Evolutionary conservation across 2,329 filamentous ascomycete genomes (phyloP), one percentile per base, ranked within the genome.

Genomic region (Pezicula carpinea): DNA sequence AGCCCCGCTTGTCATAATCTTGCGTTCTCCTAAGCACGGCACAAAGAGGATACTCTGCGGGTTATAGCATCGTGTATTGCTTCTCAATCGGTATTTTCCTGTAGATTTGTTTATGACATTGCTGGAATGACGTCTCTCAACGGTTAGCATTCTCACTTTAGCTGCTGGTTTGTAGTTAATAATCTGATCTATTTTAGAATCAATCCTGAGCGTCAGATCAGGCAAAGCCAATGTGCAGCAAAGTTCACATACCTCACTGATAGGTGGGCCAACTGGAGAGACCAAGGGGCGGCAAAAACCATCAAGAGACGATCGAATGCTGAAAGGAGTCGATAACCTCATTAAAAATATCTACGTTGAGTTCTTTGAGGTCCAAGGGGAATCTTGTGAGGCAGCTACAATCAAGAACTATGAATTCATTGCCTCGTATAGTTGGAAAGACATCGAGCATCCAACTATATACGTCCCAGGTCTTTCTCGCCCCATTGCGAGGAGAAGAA

Each of bases 371-470:
- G 19, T 29, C 39, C 19, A 41, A 29, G 39, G 29, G 19, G 22
- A 41, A 41, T 18, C 19, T 26, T 29, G 14, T n/a, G 15, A 36
- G 15, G 34, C 34, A 36, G 34, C 43, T n/a, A 48, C 34, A 19
- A 48, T 48, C 40, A 43, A 43, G 34, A 48, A 44, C 6, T 39
- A 43, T 21, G 32, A 48, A 39, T 39, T 10, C 11, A 43, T 48
- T 5, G 15, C 46, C 8, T 48, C 46, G 17, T 48, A 48, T 18
- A 43, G 32, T 39, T 48, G 46, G 46, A 41, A 41, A 41, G 39
- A 41, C n/a, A 41, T 41, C 39, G 47, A 42, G 38, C 46, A 49
- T 40, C 46, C 46, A 44, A 49, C 46, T 5, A 49, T 49, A 32
- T 49, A 49, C 35, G 46, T 49, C 35, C 46, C 46, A 44, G 46